Conservation (phyloP, 2,329 filamentous ascomycete species). For the Tricladium varicosporioides region DNA sequence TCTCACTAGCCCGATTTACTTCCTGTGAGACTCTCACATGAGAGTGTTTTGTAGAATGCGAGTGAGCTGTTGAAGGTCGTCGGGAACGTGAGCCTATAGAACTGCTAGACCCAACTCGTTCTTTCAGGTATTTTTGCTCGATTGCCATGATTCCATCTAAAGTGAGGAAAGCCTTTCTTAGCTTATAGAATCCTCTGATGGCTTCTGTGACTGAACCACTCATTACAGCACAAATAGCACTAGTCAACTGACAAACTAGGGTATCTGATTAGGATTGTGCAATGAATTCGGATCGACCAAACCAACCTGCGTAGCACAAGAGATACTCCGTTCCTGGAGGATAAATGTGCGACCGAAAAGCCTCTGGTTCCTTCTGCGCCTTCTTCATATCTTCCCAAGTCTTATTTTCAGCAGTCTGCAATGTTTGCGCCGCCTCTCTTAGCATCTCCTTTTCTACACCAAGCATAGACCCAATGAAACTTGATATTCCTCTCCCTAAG, state of each 20-base stretch:
- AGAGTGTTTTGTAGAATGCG: background rate
- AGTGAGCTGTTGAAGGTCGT: background rate
- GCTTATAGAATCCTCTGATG: slow-evolving; percentile 87
- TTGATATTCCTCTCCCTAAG: slow-evolving; percentile 76
- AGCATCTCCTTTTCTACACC: slow-evolving; percentile 93
- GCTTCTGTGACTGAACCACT: slow-evolving; percentile 92
- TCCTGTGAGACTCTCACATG: slow-evolving; percentile 1
- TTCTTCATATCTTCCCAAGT: slow-evolving; percentile 75
- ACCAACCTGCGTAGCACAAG: slow-evolving; percentile 65
- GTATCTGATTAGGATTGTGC: background rate
- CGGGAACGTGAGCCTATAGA: slow-evolving; percentile 14
- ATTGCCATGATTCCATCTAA: slow-evolving; percentile 76
- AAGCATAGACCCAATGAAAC: slow-evolving; percentile 81
- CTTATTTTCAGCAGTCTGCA: slow-evolving; percentile 73
- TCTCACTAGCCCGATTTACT: background rate
- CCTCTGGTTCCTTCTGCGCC: slow-evolving; percentile 63
- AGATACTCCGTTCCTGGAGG: slow-evolving; percentile 83
- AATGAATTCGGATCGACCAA: background rate
- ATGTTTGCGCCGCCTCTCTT: slow-evolving; percentile 71
- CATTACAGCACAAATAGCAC: slow-evolving; percentile 81
- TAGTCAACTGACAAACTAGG: slow-evolving; percentile 76
- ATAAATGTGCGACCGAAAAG: slow-evolving; percentile 61
- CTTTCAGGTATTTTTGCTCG: slow-evolving; percentile 58
- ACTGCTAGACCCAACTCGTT: slow-evolving; percentile 20
- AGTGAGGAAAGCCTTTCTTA: slow-evolving; percentile 83